A percentile compares a stretch with the other conserved stretches of the same genome.
Evolutionary conservation across 202 grass and related monocot species (phyloP).

Genomic region (Sporobolus alterniflorus): DNA sequence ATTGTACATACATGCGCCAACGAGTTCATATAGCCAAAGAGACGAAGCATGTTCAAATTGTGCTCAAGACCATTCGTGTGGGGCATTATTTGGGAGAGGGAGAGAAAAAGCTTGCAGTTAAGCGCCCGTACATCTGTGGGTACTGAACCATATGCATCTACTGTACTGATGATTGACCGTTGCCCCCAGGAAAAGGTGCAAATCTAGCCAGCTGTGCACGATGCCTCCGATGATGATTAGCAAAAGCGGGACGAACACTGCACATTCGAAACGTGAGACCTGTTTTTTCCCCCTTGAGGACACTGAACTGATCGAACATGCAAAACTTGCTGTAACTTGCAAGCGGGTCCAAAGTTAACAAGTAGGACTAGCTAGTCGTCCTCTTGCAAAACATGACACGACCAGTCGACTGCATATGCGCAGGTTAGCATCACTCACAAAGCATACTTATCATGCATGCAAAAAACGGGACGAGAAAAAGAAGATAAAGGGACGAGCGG

Average conservation of each 20-base stretch:
- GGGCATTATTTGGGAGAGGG: no score
- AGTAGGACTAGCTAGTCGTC: background rate
- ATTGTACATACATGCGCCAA: no score
- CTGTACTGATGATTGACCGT: constrained; percentile 63
- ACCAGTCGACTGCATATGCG: background rate
- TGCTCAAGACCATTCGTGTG: background rate
- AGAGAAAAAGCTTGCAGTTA: background rate
- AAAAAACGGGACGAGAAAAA: background rate
- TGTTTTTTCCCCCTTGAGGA: background rate
- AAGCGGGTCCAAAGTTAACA: background rate
- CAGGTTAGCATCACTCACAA: background rate
- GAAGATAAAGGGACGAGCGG: background rate
- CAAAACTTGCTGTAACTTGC: background rate
- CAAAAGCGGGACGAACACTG: background rate
- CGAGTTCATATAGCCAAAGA: background rate
- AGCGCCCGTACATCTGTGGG: constrained; percentile 10
- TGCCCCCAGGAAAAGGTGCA: constrained; percentile 44
- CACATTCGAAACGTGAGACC: constrained; percentile 7
- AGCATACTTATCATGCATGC: background rate
- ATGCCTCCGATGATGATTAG: constrained; percentile 40
- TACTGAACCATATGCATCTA: constrained; percentile 23
- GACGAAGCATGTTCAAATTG: background rate
- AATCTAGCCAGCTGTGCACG: constrained; percentile 53
- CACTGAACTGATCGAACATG: background rate
- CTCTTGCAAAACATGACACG: background rate